Conservation (phyloP, 352 stramenopile genomes). For the Pythium apleroticum region DNA sequence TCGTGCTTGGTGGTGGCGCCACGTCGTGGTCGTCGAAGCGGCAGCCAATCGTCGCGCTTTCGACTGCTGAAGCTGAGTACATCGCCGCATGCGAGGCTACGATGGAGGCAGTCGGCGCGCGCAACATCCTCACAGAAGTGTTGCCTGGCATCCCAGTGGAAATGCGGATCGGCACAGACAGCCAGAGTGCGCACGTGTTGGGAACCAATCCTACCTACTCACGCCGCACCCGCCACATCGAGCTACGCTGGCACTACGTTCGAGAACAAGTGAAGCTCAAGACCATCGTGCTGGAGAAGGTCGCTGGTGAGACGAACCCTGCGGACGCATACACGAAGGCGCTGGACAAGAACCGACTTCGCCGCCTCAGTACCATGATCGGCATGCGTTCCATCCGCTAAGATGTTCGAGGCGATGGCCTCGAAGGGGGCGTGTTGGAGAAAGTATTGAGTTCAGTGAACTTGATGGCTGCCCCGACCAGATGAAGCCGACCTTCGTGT, state of each 20-base stretch:
- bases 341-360: slow-evolving; percentile 16
- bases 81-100: slow-evolving; percentile 19
- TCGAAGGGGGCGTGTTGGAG: background rate
- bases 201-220: slow-evolving; percentile 20
- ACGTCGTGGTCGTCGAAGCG: slow-evolving; percentile 10
- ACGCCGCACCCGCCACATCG: slow-evolving; percentile 12
- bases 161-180: slow-evolving; percentile 14
- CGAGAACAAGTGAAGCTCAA: slow-evolving; percentile 8
- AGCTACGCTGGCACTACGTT: slow-evolving; percentile 18
- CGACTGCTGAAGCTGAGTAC: slow-evolving; percentile 18
- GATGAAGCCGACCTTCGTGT: too few species aligned
- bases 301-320: slow-evolving; percentile 6
- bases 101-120: slow-evolving; percentile 11
- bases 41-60: slow-evolving; percentile 13
- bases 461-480: background rate
- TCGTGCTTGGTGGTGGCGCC: slow-evolving; percentile 12
- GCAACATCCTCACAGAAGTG: slow-evolving; percentile 13
- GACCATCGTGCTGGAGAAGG: slow-evolving; percentile 1
- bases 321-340: slow-evolving; percentile 20
- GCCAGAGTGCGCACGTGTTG: slow-evolving; percentile 5
- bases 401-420: background rate
- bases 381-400: background rate
- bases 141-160: background rate
- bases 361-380: background rate
- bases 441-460: background rate